A percentile compares a stretch with the other conserved stretches of the same genome.
Conservation (phyloP, 352 stramenopile genomes). For the Phytophthora pseudosyringae region DNA sequence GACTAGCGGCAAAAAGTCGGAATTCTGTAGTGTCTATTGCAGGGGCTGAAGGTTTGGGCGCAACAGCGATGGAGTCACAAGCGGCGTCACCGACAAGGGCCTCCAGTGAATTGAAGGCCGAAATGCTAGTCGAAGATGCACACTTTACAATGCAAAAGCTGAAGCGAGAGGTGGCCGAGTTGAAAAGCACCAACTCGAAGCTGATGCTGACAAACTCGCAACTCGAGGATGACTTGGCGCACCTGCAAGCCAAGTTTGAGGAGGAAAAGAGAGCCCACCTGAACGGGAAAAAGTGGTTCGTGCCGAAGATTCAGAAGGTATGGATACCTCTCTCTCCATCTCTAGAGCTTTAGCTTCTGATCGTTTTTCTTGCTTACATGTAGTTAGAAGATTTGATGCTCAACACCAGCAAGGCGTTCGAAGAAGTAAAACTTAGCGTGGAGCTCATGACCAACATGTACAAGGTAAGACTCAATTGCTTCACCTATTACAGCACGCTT, state of each 20-base stretch:
- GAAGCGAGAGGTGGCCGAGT: constrained; percentile 64
- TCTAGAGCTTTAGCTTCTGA: background rate
- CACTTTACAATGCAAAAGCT: constrained; percentile 80
- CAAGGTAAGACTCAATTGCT: constrained; percentile 50
- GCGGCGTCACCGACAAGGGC: constrained; percentile 10
- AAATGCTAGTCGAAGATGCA: constrained; percentile 54
- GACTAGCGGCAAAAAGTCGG: constrained; percentile 36
- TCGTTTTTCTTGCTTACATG: background rate
- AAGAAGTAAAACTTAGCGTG: constrained; percentile 84
- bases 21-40: constrained; percentile 24
- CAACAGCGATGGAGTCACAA: constrained; percentile 11
- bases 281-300: constrained; percentile 71
- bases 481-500: too few species aligned
- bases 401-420: constrained; percentile 61
- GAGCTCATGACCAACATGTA: constrained; percentile 90
- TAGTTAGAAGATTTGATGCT: constrained; percentile 74
- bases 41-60: constrained; percentile 6
- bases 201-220: constrained; percentile 73
- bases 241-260: constrained; percentile 75
- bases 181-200: constrained; percentile 69
- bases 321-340: background rate
- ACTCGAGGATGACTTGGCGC: constrained; percentile 69
- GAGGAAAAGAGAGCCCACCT: constrained; percentile 69
- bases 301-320: constrained; percentile 77
- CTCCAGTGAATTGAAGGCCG: constrained; percentile 6